Evolutionary conservation across 768 basidiomycete species (phyloP), one percentile per base, ranked within the genome.

Genomic region (Suillus luteus): DNA sequence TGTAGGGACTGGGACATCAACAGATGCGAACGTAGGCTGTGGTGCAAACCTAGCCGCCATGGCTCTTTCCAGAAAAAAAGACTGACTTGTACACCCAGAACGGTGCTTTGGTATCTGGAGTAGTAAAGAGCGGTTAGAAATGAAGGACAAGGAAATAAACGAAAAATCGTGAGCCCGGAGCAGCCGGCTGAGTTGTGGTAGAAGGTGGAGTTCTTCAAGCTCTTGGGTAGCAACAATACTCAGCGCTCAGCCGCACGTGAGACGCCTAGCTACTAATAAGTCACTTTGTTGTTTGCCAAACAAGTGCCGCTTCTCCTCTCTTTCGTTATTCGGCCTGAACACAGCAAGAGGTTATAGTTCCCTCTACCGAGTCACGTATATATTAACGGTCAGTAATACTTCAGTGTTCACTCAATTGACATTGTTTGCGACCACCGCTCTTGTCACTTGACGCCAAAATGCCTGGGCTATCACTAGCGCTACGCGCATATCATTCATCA

Each of bases 1-100:
- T 27, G 27, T 27, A 27, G 27, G 27, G 27, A 87, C 87, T 66
- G 89, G 90, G 71, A 91, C 83, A 76, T 90, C 87, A 67, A 82
- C 78, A 43, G 68, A 57, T 65, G 74, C 71, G 62, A 61, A 71
- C 17, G 62, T 54, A 22, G 65, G 62, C 9, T 67, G 64, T 27
- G 55, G 43, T 14, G 62, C 61, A 37, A 72, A 52, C 62, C 66
- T 73, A 19, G 73, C 61, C 40, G 70, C 68, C 73, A 75, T 75
- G 41, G 41, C 48, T 22, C 24, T 48, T 22, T 15, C 49, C 7
- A 15, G 10, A 19, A 38, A 62, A 55, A 62, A 62, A 62, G 59
- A 55, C 55, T 48, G 33, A 24, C 19, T 35, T 59, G 54, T 33
- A 46, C 57, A 48, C 41, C 44, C 63, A 41, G 51, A n/a, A 40